A percentile compares a stretch with the other conserved stretches of the same genome.
These are phyloP conservation scores for Santalum album DNA, from an alignment of 164 flowering plant genomes.

Conservation along the genomic window DNA sequence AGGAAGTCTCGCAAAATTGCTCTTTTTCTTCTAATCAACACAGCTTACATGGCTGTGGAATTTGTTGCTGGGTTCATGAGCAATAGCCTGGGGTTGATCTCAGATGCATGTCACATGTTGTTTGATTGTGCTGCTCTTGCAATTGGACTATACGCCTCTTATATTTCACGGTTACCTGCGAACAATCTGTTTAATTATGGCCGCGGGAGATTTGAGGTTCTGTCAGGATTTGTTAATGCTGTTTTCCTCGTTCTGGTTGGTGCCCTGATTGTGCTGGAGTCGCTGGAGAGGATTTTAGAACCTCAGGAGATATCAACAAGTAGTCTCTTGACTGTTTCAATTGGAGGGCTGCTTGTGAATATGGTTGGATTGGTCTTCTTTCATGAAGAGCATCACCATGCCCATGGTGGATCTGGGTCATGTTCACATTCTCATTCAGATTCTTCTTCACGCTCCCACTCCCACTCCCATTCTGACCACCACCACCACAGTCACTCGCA, in stretches of 20 bases:
- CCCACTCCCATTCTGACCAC: constrained; percentile 19
- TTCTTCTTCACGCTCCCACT: constrained; percentile 21
- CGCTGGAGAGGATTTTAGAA: constrained; percentile 91
- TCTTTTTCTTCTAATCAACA: constrained; percentile 79
- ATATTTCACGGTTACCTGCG: constrained; percentile 86
- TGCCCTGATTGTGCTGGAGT: constrained; percentile 78
- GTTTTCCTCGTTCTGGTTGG: constrained; percentile 90
- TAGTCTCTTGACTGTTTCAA: constrained; percentile 72
- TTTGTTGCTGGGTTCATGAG: constrained; percentile 94
- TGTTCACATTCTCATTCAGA: constrained; percentile 62
- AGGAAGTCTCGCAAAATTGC: constrained; percentile 93
- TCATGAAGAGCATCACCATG: constrained; percentile 99
- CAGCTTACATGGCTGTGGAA: constrained; percentile 91
- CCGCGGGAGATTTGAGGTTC: constrained; percentile 94
- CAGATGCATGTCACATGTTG: constrained; percentile 99
- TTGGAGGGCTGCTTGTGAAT: constrained; percentile 93
- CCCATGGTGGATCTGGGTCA: constrained; percentile 80
- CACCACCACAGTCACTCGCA: constrained; percentile 26
- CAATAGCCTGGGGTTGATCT: constrained; percentile 96
- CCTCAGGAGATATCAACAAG: constrained; percentile 93
- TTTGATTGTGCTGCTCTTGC: constrained; percentile 99
- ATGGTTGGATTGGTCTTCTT: constrained; percentile 83
- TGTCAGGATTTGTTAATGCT: constrained; percentile 97
- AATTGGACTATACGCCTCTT: constrained; percentile 91
- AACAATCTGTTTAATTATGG: constrained; percentile 82